These are phyloP conservation scores for Boletus tomentosulus DNA, from an alignment of 768 basidiomycete genomes.

Conservation along the genomic window DNA sequence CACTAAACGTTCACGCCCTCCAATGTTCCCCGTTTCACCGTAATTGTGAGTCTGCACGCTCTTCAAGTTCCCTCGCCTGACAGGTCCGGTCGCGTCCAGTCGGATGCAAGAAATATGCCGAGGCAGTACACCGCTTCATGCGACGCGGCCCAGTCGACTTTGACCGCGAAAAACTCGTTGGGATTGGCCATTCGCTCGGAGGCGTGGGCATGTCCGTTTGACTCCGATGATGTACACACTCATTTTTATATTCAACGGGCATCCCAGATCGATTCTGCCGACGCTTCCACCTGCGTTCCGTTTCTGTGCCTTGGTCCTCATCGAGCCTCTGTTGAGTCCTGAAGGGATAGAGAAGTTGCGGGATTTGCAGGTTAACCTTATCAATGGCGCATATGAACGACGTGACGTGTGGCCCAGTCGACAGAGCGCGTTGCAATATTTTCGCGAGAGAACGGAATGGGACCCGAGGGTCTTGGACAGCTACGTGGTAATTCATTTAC, in stretches of 20 bases:
- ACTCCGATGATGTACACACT: background rate
- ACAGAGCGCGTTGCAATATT: constrained; percentile 36
- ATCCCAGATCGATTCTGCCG: constrained; percentile 50
- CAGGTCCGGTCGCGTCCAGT: constrained; percentile 34
- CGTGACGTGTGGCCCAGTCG: constrained; percentile 49
- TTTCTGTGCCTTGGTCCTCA: constrained; percentile 52
- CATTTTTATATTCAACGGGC: background rate
- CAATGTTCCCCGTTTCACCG: constrained; percentile 40
- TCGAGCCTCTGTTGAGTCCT: constrained; percentile 63
- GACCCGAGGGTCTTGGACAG: constrained; percentile 47
- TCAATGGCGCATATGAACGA: constrained; percentile 47
- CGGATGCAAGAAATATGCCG: constrained; percentile 61
- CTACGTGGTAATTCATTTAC: constrained; percentile 45
- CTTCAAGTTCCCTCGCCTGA: background rate
- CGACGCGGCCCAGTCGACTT: constrained; percentile 46
- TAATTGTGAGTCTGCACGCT: constrained; percentile 37
- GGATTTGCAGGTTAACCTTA: constrained; percentile 39
- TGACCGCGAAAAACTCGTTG: constrained; percentile 47
- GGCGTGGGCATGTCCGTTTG: constrained; percentile 55
- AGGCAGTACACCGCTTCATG: constrained; percentile 55
- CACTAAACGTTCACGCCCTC: constrained; percentile 48
- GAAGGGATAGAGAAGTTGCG: constrained; percentile 40
- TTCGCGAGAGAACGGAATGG: constrained; percentile 44
- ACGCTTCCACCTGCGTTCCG: constrained; percentile 38
- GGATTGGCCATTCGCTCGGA: constrained; percentile 67